These are phyloP conservation scores for Diaporthe vaccinii DNA, from an alignment of 2,329 filamentous ascomycete species.

Conservation along the genomic window DNA sequence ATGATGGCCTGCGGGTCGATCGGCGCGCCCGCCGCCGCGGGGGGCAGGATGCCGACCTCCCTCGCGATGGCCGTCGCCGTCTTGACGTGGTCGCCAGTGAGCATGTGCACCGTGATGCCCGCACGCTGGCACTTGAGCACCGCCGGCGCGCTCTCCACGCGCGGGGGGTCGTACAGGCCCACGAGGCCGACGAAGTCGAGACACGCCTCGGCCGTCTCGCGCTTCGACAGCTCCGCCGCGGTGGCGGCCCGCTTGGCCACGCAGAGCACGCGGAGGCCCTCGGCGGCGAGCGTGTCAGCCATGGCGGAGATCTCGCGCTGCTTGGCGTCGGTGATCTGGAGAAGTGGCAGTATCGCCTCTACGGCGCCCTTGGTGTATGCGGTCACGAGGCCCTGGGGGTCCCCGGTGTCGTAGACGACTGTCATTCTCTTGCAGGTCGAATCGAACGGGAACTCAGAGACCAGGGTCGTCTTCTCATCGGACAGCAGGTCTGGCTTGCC, in stretches of 20 bases:
- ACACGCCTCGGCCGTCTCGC: constrained; percentile 66
- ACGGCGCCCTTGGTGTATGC: constrained; percentile 72
- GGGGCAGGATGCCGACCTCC: constrained; percentile 71
- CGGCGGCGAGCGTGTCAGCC: constrained; percentile 69
- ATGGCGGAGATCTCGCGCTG: constrained; percentile 62
- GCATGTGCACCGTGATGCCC: constrained; percentile 77
- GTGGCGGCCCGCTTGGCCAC: constrained; percentile 63
- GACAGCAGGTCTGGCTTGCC: constrained; percentile 57
- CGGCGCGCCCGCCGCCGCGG: constrained; percentile 53
- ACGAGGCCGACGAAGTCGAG: constrained; percentile 78
- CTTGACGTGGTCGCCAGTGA: constrained; percentile 77
- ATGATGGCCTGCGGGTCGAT: constrained; percentile 60
- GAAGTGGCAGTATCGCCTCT: constrained; percentile 67
- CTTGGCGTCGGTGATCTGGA: constrained; percentile 61
- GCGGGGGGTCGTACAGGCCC: constrained; percentile 80
- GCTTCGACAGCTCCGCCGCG: constrained; percentile 54
- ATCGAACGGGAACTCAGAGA: constrained; percentile 80
- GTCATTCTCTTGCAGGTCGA: constrained; percentile 82
- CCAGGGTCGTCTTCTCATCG: constrained; percentile 58
- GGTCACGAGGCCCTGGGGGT: constrained; percentile 51
- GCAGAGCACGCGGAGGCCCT: constrained; percentile 78
- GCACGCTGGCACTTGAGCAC: constrained; percentile 71
- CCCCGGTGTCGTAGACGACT: constrained; percentile 68
- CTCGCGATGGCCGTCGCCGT: constrained; percentile 76
- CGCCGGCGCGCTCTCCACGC: constrained; percentile 73